Conservation (phyloP, 225 moss, liverwort and hornwort species). For the Bryum argenteum region DNA sequence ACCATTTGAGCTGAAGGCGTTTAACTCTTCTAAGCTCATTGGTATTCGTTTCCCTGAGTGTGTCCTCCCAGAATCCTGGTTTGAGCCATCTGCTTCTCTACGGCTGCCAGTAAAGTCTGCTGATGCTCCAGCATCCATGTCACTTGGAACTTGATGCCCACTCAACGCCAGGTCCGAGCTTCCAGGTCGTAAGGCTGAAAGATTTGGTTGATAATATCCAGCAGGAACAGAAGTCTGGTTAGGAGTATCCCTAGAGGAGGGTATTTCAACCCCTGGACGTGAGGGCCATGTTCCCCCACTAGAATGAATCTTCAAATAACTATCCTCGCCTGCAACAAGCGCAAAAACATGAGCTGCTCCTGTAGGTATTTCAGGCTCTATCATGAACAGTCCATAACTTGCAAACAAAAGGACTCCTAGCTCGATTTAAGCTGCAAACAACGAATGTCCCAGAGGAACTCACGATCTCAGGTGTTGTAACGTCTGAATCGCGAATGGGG, state of each 20-base stretch:
- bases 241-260: conserved; percentile 71
- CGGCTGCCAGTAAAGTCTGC: conserved; percentile 32
- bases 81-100: conserved; percentile 40
- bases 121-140: conserved; percentile 34
- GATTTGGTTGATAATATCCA: conserved; percentile 45
- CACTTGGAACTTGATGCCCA: conserved; percentile 28
- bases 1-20: conserved; percentile 35
- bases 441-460: conserved; percentile 12
- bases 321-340: conserved; percentile 54
- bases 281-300: conserved; percentile 42
- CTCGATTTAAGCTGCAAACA: neutral
- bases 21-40: conserved; percentile 33
- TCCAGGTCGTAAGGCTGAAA: conserved; percentile 32
- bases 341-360: conserved; percentile 2
- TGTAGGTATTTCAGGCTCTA: neutral
- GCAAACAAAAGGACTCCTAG: neutral
- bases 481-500: neutral
- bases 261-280: conserved; percentile 57
- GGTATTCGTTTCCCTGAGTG: conserved; percentile 48
- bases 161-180: conserved; percentile 36
- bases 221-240: conserved; percentile 56
- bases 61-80: conserved; percentile 37
- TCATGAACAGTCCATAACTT: conserved; percentile 4
- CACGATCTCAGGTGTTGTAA: neutral
- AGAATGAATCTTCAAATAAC: conserved; percentile 57